Conservation (phyloP, 176 grass and related monocot species). For the Poa pratensis region DNA sequence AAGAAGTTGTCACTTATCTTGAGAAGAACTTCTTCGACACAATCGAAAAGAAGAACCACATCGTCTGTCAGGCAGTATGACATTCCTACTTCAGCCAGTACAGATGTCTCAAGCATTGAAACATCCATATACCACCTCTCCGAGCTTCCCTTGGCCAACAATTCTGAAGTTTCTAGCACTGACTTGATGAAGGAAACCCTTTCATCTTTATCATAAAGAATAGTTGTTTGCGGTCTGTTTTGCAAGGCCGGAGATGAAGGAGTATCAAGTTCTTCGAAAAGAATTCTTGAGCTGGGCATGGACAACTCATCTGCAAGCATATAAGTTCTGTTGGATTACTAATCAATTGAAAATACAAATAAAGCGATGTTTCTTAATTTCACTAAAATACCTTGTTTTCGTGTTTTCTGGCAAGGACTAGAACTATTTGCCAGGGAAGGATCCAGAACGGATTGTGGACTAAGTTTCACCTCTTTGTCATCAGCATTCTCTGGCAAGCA, state of each 20-base stretch:
- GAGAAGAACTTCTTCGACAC: constrained; percentile 63
- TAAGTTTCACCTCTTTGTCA: constrained; percentile 60
- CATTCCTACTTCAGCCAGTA: constrained; percentile 78
- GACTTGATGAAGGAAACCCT: constrained; percentile 58
- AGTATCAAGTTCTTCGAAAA: constrained; percentile 59
- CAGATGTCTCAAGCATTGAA: constrained; percentile 63
- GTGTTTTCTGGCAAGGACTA: constrained; percentile 44
- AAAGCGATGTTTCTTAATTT: not conserved
- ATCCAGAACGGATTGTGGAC: constrained; percentile 64
- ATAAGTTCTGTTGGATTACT: constrained; percentile 30
- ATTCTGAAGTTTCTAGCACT: constrained; percentile 62
- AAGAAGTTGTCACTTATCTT: constrained; percentile 56
- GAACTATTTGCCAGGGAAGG: constrained; percentile 45
- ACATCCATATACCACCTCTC: constrained; percentile 61
- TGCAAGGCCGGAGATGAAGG: constrained; percentile 28
- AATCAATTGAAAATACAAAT: not conserved
- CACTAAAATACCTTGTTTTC: constrained; percentile 58
- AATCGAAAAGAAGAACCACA: constrained; percentile 72
- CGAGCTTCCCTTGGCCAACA: constrained; percentile 39
- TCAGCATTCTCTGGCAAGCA: constrained; percentile 44
- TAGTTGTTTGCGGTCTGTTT: constrained; percentile 29
- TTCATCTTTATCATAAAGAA: constrained; percentile 56
- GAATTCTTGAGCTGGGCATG: constrained; percentile 52
- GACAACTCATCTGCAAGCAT: constrained; percentile 65
- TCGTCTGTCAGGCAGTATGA: constrained; percentile 72